A percentile compares a stretch with the other conserved stretches of the same genome.
These are phyloP conservation scores for Didymella keratinophila DNA, from an alignment of 2,329 filamentous ascomycete species.

Conservation along the genomic window DNA sequence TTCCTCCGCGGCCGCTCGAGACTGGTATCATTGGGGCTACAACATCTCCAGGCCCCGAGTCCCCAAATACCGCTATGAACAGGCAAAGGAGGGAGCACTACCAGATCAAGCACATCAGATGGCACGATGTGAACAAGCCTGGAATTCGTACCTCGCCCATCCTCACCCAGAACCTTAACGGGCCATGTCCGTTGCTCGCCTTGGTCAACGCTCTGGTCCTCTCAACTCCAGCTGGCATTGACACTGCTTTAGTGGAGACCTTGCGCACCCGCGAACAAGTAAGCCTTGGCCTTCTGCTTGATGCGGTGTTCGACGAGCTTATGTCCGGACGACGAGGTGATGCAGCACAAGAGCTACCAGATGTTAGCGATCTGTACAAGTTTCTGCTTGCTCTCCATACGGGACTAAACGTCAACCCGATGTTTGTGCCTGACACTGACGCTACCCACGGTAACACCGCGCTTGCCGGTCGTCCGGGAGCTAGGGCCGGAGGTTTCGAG, in stretches of 20 bases:
- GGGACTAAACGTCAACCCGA: constrained; percentile 97
- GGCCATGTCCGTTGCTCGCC: constrained; percentile 90
- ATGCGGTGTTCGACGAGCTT: constrained; percentile 92
- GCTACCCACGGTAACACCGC: constrained; percentile 44
- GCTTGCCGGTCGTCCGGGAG: constrained; percentile 52
- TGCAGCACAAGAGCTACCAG: constrained; percentile 73
- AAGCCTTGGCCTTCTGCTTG: constrained; percentile 82
- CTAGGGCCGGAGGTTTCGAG: constrained; percentile 77
- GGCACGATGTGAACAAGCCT: constrained; percentile 71
- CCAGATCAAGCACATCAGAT: constrained; percentile 88
- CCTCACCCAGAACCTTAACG: constrained; percentile 90
- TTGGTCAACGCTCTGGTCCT: constrained; percentile 91
- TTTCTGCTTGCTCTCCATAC: constrained; percentile 91
- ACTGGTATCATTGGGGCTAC: constrained; percentile 25
- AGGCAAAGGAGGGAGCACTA: constrained; percentile 77
- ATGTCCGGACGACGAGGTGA: constrained; percentile 77
- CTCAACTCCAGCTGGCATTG: constrained; percentile 72
- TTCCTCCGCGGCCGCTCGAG: constrained; percentile 47
- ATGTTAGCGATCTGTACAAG: constrained; percentile 84
- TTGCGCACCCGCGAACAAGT: constrained; percentile 85
- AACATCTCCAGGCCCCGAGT: constrained; percentile 44
- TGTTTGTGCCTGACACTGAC: constrained; percentile 70
- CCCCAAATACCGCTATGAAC: constrained; percentile 51
- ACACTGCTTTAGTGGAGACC: constrained; percentile 79
- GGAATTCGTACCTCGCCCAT: constrained; percentile 83